Evolutionary conservation across 2,329 filamentous ascomycete genomes (phyloP).

Genomic region (Kalaharituber pfeilii): DNA sequence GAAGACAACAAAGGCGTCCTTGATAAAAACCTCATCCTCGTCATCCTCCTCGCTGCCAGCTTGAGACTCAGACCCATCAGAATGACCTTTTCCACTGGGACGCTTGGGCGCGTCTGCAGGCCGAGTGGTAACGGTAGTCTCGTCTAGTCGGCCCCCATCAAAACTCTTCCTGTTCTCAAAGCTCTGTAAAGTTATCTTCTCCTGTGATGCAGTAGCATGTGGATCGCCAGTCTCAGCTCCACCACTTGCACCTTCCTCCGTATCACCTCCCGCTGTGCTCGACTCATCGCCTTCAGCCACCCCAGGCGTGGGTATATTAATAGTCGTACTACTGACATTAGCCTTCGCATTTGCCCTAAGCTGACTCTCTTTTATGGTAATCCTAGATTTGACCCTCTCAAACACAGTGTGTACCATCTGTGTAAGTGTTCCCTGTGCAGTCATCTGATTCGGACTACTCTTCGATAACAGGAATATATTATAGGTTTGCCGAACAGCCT

Average conservation of each 20-base stretch:
- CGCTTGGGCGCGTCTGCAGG: slow-evolving; percentile 36
- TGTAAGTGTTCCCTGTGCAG: slow-evolving; percentile 88
- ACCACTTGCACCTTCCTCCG: neutral
- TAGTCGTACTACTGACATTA: slow-evolving; percentile 16
- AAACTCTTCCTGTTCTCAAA: slow-evolving; percentile 50
- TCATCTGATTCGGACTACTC: slow-evolving; percentile 85
- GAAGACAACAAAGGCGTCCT: slow-evolving; percentile 93
- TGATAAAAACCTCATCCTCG: slow-evolving; percentile 91
- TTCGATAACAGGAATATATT: slow-evolving; percentile 96
- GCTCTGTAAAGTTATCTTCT: slow-evolving; percentile 49
- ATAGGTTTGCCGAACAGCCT: slow-evolving; percentile 94
- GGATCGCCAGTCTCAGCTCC: slow-evolving; percentile 34
- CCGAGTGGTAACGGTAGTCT: slow-evolving; percentile 46
- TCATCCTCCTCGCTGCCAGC: slow-evolving; percentile 33
- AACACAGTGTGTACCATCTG: slow-evolving; percentile 99
- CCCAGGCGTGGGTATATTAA: slow-evolving; percentile 16
- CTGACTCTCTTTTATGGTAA: slow-evolving; percentile 74
- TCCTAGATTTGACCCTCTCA: slow-evolving; percentile 70
- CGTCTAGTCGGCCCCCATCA: slow-evolving; percentile 47
- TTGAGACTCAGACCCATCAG: slow-evolving; percentile 32
- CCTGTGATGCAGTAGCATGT: slow-evolving; percentile 24
- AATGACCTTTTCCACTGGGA: slow-evolving; percentile 34
- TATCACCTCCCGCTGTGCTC: slow-evolving; percentile 10
- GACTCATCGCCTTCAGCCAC: slow-evolving; percentile 16
- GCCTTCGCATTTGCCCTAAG: slow-evolving; percentile 29